These are phyloP conservation scores for Coriolopsis trogii DNA, from an alignment of 1,284 basidiomycete genomes.

Conservation along the genomic window DNA sequence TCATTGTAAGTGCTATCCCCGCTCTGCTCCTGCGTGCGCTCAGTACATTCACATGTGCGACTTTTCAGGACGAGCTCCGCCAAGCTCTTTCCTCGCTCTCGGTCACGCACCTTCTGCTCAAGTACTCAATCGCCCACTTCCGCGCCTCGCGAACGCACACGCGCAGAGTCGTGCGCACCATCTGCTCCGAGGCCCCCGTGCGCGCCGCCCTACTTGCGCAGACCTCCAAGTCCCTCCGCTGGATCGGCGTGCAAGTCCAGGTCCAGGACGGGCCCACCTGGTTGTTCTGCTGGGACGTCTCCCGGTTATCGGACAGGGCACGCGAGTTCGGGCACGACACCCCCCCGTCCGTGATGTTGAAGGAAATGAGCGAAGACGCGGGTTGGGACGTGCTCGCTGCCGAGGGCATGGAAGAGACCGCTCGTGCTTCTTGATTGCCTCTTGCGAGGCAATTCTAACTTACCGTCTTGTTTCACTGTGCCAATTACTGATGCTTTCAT, in stretches of 20 bases:
- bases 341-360: background rate
- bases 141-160: conserved; percentile 2
- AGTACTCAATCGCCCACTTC: conserved; percentile 4
- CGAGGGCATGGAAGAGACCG: conserved; percentile 1
- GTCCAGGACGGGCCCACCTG: conserved; percentile 1
- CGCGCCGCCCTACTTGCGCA: background rate
- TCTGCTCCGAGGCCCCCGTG: background rate
- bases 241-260: conserved; percentile 2
- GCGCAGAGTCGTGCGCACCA: conserved; percentile 5
- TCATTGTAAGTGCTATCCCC: conserved; percentile 1
- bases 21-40: no score
- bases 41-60: background rate
- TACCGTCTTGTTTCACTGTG: background rate
- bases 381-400: conserved; percentile 1
- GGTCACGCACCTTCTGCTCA: conserved; percentile 4
- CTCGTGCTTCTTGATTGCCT: background rate
- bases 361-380: conserved; percentile 7
- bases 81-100: background rate
- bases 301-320: background rate
- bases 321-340: background rate
- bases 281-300: conserved; percentile 2
- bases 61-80: conserved; percentile 4
- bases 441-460: background rate
- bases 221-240: conserved; percentile 1
- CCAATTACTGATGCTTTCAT: background rate